Base-by-base conservation (phyloP, 805 yeast species). In the Spathaspora hagerdaliae region DNA sequence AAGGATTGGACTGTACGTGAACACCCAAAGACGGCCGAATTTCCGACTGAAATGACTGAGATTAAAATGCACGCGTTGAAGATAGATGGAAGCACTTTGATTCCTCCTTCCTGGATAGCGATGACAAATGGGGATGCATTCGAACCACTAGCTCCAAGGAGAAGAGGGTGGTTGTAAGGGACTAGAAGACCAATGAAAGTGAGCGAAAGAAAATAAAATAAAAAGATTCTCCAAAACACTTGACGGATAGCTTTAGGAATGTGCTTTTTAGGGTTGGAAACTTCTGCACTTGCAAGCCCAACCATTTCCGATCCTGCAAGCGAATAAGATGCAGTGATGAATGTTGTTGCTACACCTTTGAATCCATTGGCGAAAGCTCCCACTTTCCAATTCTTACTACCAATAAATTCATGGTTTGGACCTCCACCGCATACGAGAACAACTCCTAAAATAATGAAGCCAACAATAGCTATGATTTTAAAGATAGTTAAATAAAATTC, bases 51-150 rank as follows among this genome's bases (percentile, higher is more conserved):
- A 45, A 83, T 64, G 27, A 85, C 88, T 3, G 91, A 82, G 47
- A 85, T 63, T 67, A 85, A 69, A 53, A 85, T 83, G 37, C 85
- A 88, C 15, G 81, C 87, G 59, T 85, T 85, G 71, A 85, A 83
- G 50, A 85, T 78, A 43, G 83, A 79, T 42, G 91, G 91, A 41
- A 84, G 73, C 36, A 80, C 85, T 41, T 67, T 68, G 52, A 85
- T 79, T 54, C 85, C 83, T 27, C 79, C 85, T 44, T 74, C 67
- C 29, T 74, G 68, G 46, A 84, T 78, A 36, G 91, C 89, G 63
- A 85, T 75, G 52, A 85, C 91, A 59, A 84, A 85, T 26, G 92
- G 92, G 13, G 91, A 85, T 27, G 87, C 83, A 27, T 82, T 64
- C 36, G 80, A 76, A 49, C 78, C 78, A 24, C 65, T 68, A 1